Percentiles rank a stretch among this genome's conserved stretches.
Evolutionary conservation across 805 yeast genomes (phyloP).

Genomic region (Sugiyamaella boreocaroliniensis): DNA sequence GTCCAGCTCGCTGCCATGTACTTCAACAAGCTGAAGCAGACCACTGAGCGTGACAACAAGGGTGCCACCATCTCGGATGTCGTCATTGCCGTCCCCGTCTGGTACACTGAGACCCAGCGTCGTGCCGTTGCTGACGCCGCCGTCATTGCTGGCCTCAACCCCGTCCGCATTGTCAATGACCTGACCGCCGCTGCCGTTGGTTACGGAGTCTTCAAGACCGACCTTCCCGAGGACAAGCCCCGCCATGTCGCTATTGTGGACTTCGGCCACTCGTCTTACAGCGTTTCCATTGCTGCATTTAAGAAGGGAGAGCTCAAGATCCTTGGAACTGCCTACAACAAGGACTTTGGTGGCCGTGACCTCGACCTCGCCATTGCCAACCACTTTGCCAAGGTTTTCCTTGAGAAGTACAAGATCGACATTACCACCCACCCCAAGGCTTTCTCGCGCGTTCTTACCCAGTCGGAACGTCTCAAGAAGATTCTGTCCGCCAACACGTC

Average conservation of each 20-base stretch:
- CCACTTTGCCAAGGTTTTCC: conserved; percentile 90
- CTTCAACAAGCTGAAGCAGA: conserved; percentile 80
- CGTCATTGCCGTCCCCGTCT: conserved; percentile 89
- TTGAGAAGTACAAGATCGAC: conserved; percentile 87
- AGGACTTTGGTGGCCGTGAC: conserved; percentile 98
- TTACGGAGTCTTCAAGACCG: conserved; percentile 97
- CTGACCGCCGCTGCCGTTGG: conserved; percentile 98
- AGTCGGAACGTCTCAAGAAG: conserved; percentile 91
- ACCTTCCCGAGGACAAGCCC: conserved; percentile 89
- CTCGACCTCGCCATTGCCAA: conserved; percentile 90
- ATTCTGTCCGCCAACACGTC: conserved; percentile 90
- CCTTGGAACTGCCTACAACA: conserved; percentile 86
- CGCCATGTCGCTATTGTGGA: conserved; percentile 89
- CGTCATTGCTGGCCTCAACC: conserved; percentile 92
- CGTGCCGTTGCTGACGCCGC: conserved; percentile 95
- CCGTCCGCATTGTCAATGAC: conserved; percentile 96
- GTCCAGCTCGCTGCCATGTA: conserved; percentile 94
- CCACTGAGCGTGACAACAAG: conserved; percentile 75
- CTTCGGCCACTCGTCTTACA: conserved; percentile 94
- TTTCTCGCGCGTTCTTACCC: conserved; percentile 82
- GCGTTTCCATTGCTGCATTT: conserved; percentile 82
- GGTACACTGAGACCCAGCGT: conserved; percentile 97
- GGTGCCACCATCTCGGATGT: conserved; percentile 69
- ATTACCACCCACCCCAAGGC: conserved; percentile 90
- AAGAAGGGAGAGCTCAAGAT: conserved; percentile 95